These are phyloP conservation scores for Fusarium euwallaceae DNA, from an alignment of 2,329 filamentous ascomycete genomes.

Conservation along the genomic window DNA sequence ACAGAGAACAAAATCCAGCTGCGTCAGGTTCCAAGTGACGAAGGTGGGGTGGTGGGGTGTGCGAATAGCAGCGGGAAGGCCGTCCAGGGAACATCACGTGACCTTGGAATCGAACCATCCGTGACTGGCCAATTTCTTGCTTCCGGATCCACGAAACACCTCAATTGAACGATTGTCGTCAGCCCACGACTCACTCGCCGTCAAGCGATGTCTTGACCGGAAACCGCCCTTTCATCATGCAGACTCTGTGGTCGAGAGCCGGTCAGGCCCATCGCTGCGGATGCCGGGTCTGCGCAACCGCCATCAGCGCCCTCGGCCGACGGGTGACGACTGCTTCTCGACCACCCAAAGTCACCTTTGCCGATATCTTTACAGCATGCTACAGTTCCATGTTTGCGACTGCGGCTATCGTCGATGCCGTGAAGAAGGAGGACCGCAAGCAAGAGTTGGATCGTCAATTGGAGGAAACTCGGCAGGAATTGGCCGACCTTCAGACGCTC, in stretches of 20 bases:
- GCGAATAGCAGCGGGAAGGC: conserved; percentile 34
- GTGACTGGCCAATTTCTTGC: conserved; percentile 43
- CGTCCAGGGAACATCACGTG: conserved; percentile 37
- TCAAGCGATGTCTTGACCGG: conserved; percentile 42
- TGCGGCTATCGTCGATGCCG: conserved; percentile 73
- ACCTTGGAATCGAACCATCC: conserved; percentile 45
- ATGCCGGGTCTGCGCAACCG: conserved; percentile 71
- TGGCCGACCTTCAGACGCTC: conserved; percentile 56
- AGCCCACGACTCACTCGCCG: conserved; percentile 23
- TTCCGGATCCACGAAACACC: conserved; percentile 36
- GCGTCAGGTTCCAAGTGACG: conserved; percentile 26
- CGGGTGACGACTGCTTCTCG: conserved; percentile 63
- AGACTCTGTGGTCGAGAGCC: conserved; percentile 76
- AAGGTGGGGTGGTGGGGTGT: conserved; percentile 46
- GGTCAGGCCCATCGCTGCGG: conserved; percentile 73
- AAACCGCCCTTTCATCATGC: conserved; percentile 66
- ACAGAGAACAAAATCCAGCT: conserved; percentile 24
- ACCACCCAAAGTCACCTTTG: conserved; percentile 63
- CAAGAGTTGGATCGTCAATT: conserved; percentile 73
- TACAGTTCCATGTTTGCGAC: conserved; percentile 78
- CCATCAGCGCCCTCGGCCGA: conserved; percentile 62
- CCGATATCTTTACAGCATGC: conserved; percentile 73
- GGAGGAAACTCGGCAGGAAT: conserved; percentile 64
- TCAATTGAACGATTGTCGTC: conserved; percentile 39
- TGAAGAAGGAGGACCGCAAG: conserved; percentile 68